Conservation (phyloP, 1,284 basidiomycete genomes). For the Cryptococcus jaspeensis region DNA sequence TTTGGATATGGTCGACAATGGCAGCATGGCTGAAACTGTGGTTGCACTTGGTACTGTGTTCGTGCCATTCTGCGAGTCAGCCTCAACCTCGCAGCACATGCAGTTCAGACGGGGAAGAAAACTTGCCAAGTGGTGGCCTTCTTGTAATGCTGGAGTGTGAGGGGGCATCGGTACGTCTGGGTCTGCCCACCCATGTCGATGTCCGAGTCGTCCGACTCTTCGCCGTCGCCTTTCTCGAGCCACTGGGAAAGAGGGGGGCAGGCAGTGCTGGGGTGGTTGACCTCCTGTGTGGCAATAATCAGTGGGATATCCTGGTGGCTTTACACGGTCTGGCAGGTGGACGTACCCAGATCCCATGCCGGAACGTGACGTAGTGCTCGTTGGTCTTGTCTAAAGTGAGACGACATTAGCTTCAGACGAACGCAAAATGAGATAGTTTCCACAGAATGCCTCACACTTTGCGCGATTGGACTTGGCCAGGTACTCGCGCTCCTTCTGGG, state of each 20-base stretch:
- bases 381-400: slow-evolving; percentile 52
- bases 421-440: not conserved
- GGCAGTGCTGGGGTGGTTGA: slow-evolving; percentile 57
- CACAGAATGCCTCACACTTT: slow-evolving; percentile 21
- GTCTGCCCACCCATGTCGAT: slow-evolving; percentile 76
- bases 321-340: not conserved
- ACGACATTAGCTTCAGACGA: not conserved
- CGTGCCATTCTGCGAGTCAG: not conserved
- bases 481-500: slow-evolving; percentile 21
- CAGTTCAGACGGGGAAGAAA: not conserved
- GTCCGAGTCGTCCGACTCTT: slow-evolving; percentile 69
- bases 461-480: slow-evolving; percentile 21
- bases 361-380: slow-evolving; percentile 65
- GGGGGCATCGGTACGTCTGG: slow-evolving; percentile 75
- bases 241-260: slow-evolving; percentile 76
- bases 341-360: slow-evolving; percentile 65
- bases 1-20: slow-evolving; percentile 19
- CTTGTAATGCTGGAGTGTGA: slow-evolving; percentile 63
- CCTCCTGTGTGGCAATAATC: slow-evolving; percentile 54
- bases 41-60: slow-evolving; percentile 19
- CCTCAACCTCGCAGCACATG: not conserved
- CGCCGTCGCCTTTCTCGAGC: slow-evolving; percentile 65
- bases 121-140: slow-evolving; percentile 62
- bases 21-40: slow-evolving; percentile 26
- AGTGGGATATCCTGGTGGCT: not conserved